These are phyloP conservation scores for Multifurca ochricompacta DNA, from an alignment of 768 basidiomycete species.

Conservation along the genomic window DNA sequence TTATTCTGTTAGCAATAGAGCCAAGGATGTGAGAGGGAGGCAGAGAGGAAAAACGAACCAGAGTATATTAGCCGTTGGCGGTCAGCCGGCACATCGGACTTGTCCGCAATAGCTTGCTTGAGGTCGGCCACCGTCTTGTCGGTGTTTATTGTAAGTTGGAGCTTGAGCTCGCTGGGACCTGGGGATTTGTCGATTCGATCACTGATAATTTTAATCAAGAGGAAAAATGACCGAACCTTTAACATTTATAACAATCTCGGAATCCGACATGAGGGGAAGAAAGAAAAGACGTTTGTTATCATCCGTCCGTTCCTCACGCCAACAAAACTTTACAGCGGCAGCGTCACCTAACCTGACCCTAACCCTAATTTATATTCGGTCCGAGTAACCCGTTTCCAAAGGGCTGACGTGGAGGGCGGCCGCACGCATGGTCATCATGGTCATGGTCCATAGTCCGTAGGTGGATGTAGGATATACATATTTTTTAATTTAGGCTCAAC, in stretches of 20 bases:
- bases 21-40: neutral
- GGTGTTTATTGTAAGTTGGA: slow-evolving; percentile 72
- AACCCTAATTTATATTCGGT: neutral
- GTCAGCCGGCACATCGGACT: slow-evolving; percentile 80
- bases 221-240: slow-evolving; percentile 1
- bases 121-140: slow-evolving; percentile 86
- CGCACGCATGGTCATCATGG: too few species aligned
- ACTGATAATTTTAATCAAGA: neutral
- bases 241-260: slow-evolving; percentile 29
- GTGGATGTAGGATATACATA: too few species aligned
- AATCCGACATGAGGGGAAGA: slow-evolving; percentile 16
- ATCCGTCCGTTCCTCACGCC: neutral
- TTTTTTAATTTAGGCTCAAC: too few species aligned
- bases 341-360: slow-evolving; percentile 9
- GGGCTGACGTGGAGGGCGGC: neutral
- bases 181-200: neutral
- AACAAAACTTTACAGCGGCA: too few species aligned
- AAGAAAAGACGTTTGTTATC: slow-evolving; percentile 5
- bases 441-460: too few species aligned
- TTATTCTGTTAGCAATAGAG: neutral
- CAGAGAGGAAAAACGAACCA: slow-evolving; percentile 38
- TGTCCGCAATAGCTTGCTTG: slow-evolving; percentile 80
- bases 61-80: slow-evolving; percentile 90
- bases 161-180: slow-evolving; percentile 91
- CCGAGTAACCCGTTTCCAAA: neutral